Evolutionary conservation across 352 stramenopile genomes (phyloP), one percentile per base, ranked within the genome.

Genomic region (Aphanomyces cochlioides): DNA sequence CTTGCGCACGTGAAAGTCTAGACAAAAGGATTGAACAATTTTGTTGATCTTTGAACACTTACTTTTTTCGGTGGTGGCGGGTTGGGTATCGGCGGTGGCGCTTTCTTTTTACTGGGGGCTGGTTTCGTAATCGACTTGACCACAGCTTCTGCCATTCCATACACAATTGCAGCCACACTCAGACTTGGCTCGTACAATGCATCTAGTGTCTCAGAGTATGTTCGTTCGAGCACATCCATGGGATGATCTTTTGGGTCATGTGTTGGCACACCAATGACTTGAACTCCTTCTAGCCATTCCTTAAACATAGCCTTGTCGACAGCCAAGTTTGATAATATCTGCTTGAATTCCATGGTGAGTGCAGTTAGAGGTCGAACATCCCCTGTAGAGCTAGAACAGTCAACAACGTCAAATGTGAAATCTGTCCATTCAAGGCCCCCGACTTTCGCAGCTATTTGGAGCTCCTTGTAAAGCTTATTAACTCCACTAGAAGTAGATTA

Each of bases 361-460:
- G 84, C 79, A 0, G 57, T 72, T 0, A 72, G 1, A 1, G 56
- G 60, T 39, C 74, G 82, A 45, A 37, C 36, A 10, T 81, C 74
- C 7, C 36, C 73, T 12, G 19, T 61, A 13, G 39, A 28, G 54
- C 21, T 37, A 39, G 28, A 28, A 15, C 5, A 63, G 57, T 41
- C 61, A 54, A 92, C 38, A 36, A 84, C 76, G 0, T 81, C 76
- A 65, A 90, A 89, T n/a, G 79, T 73, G 66, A 92, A 90, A 71
- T 90, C 85, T n/a, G 76, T 90, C 85, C 85, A 90, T 73, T 88
- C 78, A 34, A 92, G 64, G 0, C 83, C 81, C 3, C 83, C 80
- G 15, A 83, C 69, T 15, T 39, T 71, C 1, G 79, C 69, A 21
- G 75, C 75, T 15, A 84, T 73, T 40, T 81, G 83, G 7, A 88